Conservation (phyloP, 768 basidiomycete genomes). For the Piloderma croceum region DNA sequence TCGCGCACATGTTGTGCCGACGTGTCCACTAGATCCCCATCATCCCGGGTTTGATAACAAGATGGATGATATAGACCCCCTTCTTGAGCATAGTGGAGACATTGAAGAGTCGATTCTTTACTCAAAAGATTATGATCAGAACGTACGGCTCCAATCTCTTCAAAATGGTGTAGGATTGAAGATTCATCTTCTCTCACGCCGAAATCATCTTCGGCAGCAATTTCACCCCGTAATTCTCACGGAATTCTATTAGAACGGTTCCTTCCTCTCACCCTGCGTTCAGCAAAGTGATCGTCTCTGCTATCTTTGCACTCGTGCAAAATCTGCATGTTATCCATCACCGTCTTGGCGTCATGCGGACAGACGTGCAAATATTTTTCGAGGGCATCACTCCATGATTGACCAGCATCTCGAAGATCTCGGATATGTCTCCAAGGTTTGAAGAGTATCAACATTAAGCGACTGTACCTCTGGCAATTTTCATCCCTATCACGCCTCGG, state of each 20-base stretch:
- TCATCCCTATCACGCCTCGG: conserved; percentile 24
- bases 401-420: conserved; percentile 17
- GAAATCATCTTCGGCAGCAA: conserved; percentile 6
- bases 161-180: conserved; percentile 15
- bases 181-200: conserved; percentile 6
- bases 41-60: too few relatives aligned
- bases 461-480: conserved; percentile 18
- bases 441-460: conserved; percentile 38
- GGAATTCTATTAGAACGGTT: too few relatives aligned
- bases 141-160: conserved; percentile 4
- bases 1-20: too few relatives aligned
- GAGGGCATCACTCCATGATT: conserved; percentile 30
- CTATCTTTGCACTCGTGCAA: conserved; percentile 37
- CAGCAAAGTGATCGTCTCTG: conserved; percentile 28
- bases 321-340: conserved; percentile 37
- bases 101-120: conserved; percentile 3
- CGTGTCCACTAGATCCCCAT: too few relatives aligned
- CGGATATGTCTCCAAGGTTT: conserved; percentile 32
- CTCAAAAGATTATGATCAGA: conserved; percentile 1
- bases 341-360: conserved; percentile 1
- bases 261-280: too few relatives aligned
- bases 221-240: too few relatives aligned
- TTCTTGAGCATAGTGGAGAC: conserved; percentile 5
- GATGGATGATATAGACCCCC: conserved; percentile 9
- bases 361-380: conserved; percentile 7